Percentiles rank a stretch among this genome's conserved stretches.
Evolutionary conservation across 208 protist genomes (phyloP).

Genomic region (Wallacemonas sp.): DNA sequence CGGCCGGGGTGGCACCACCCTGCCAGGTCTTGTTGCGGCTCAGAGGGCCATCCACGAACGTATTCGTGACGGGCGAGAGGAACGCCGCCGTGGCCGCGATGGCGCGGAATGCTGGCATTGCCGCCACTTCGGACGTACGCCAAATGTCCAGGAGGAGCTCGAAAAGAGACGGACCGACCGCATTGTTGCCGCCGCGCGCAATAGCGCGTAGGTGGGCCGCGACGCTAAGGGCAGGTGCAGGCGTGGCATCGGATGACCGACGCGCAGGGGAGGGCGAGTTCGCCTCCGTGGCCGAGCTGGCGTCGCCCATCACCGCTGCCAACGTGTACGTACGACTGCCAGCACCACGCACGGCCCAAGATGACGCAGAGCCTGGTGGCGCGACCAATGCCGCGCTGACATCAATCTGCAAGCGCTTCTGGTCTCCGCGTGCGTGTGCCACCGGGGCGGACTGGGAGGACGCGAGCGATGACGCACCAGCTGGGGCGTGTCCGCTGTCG

Average conservation of each 20-base stretch:
- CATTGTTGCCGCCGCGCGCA: background rate
- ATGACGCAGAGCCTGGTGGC: conserved; percentile 27
- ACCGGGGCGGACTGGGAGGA: background rate
- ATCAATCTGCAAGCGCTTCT: conserved; percentile 35
- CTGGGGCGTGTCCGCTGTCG: background rate
- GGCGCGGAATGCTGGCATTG: conserved; percentile 1
- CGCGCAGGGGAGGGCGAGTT: too few species aligned
- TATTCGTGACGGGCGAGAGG: conserved; percentile 23
- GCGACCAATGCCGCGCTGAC: conserved; percentile 52
- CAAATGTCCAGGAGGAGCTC: conserved; percentile 1
- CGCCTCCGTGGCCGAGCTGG: too few species aligned
- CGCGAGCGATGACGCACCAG: too few species aligned
- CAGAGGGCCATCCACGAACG: conserved; percentile 10
- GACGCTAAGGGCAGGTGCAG: background rate
- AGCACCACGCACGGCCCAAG: conserved; percentile 48
- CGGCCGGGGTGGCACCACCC: background rate
- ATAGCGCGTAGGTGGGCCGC: background rate
- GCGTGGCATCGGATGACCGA: too few species aligned
- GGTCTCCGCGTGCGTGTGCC: background rate
- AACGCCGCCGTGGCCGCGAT: conserved; percentile 11
- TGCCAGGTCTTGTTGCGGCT: conserved; percentile 7
- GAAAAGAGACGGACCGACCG: background rate
- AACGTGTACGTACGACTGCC: conserved; percentile 22
- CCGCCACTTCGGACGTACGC: conserved; percentile 18
- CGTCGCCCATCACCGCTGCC: background rate